Conservation (phyloP, 495 filamentous ascomycete species). For the Neurospora terricola region DNA sequence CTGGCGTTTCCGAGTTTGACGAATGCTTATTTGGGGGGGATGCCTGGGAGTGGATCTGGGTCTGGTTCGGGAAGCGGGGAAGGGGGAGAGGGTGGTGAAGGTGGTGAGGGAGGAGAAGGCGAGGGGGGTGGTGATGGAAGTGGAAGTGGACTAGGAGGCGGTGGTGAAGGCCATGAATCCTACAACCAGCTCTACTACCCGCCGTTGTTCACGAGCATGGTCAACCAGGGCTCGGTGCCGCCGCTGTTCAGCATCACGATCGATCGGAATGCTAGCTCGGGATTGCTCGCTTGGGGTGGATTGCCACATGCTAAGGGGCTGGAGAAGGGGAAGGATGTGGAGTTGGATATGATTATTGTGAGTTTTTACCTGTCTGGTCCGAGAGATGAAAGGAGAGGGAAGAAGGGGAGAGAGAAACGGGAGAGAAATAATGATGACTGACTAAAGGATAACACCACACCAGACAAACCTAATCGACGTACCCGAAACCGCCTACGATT, state of each 20-base stretch:
- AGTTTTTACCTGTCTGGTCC: conserved; percentile 5
- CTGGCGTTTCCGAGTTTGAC: conserved; percentile 49
- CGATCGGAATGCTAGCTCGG: conserved; percentile 27
- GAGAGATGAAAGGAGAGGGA: no score
- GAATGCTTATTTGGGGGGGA: conserved; percentile 22
- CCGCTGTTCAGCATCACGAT: conserved; percentile 48
- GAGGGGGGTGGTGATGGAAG: background rate
- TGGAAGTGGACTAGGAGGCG: conserved; percentile 6
- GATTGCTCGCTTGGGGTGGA: conserved; percentile 45
- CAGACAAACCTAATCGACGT: conserved; percentile 16
- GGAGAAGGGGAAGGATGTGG: conserved; percentile 16
- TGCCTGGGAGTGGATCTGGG: background rate
- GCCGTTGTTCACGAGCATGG: conserved; percentile 50
- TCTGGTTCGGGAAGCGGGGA: background rate
- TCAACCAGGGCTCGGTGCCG: conserved; percentile 37
- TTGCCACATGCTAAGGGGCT: conserved; percentile 25
- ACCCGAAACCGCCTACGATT: conserved; percentile 18
- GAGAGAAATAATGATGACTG: background rate
- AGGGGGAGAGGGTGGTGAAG: background rate
- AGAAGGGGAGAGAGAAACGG: background rate
- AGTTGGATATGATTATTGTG: conserved; percentile 32
- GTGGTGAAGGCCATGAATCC: conserved; percentile 17
- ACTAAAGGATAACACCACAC: conserved; percentile 15
- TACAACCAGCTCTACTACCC: conserved; percentile 35
- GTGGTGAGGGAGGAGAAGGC: background rate